Evolutionary conservation across 768 basidiomycete species (phyloP).

Genomic region (Hirschioporus abietinus): DNA sequence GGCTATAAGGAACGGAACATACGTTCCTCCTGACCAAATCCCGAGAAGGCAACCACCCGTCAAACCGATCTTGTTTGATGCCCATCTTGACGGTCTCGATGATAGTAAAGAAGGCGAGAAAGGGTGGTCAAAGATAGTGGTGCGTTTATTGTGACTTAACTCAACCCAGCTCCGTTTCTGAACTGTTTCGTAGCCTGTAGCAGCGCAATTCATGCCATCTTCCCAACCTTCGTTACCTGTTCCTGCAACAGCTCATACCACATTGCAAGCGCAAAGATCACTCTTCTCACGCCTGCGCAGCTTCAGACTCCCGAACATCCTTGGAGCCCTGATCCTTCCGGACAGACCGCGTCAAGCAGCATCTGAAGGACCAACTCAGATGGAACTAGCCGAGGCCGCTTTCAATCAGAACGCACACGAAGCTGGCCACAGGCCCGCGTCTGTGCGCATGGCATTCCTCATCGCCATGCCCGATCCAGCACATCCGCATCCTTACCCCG

Average conservation of each 20-base stretch:
- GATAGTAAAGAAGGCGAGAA: not conserved
- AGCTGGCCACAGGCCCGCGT: constrained; percentile 4
- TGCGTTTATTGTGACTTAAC: not conserved
- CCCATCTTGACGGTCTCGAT: constrained; percentile 19
- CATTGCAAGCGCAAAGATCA: not conserved
- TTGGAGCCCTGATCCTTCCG: not conserved
- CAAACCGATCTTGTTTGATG: constrained; percentile 27
- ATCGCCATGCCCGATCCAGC: constrained; percentile 20
- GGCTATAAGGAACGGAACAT: constrained; percentile 61
- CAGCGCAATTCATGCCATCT: not conserved
- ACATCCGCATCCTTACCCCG: constrained; percentile 2
- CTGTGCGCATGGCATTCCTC: constrained; percentile 17
- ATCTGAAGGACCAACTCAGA: not conserved
- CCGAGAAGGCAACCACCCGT: constrained; percentile 15
- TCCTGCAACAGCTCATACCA: not conserved
- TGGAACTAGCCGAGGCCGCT: constrained; percentile 3
- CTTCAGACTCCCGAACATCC: constrained; percentile 1
- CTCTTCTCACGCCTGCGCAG: not conserved
- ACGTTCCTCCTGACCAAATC: constrained; percentile 35
- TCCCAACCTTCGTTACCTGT: not conserved
- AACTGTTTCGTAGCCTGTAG: not conserved
- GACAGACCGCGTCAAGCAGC: constrained; percentile 1
- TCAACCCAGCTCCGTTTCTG: not conserved
- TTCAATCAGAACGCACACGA: constrained; percentile 7
- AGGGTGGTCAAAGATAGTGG: not conserved